Percentiles rank a stretch among this genome's conserved stretches.
Conservation (phyloP, 495 filamentous ascomycete genomes). For the Daldinia childiae region DNA sequence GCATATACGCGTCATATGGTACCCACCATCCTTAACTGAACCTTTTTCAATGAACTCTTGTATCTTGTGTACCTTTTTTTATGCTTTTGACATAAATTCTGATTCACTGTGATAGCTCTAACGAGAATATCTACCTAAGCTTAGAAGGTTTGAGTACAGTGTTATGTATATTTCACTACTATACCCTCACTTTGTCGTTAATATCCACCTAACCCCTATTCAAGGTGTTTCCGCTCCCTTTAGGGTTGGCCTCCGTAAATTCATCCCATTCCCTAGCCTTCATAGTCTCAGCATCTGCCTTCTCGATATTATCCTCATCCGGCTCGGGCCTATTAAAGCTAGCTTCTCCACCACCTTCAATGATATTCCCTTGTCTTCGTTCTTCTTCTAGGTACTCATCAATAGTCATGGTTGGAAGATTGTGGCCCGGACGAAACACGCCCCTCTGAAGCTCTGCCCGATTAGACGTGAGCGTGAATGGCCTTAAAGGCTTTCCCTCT, state of each 20-base stretch:
- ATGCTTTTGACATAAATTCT: not conserved
- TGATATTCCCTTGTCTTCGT: constrained; percentile 82
- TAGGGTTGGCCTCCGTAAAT: constrained; percentile 88
- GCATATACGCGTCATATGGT: not conserved
- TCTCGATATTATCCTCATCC: constrained; percentile 89
- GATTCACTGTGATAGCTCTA: too few relatives aligned
- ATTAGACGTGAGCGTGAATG: constrained; percentile 85
- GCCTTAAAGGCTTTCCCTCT: constrained; percentile 86
- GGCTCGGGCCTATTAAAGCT: constrained; percentile 73
- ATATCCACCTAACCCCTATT: constrained; percentile 71
- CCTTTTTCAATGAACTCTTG: not conserved
- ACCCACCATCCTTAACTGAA: not conserved
- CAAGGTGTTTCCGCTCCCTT: constrained; percentile 84
- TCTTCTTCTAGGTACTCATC: constrained; percentile 98
- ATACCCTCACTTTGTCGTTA: not conserved
- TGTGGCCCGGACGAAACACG: constrained; percentile 91
- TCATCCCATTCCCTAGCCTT: constrained; percentile 97
- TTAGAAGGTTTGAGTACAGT: not conserved
- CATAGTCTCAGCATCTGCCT: constrained; percentile 86
- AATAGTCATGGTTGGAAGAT: constrained; percentile 95
- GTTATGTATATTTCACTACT: not conserved
- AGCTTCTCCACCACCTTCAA: constrained; percentile 88
- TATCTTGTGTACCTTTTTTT: not conserved
- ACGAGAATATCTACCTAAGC: not conserved
- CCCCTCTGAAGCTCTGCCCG: constrained; percentile 80